These are phyloP conservation scores for Colletotrichum echinochloae DNA, from an alignment of 2,329 filamentous ascomycete genomes.

Conservation along the genomic window DNA sequence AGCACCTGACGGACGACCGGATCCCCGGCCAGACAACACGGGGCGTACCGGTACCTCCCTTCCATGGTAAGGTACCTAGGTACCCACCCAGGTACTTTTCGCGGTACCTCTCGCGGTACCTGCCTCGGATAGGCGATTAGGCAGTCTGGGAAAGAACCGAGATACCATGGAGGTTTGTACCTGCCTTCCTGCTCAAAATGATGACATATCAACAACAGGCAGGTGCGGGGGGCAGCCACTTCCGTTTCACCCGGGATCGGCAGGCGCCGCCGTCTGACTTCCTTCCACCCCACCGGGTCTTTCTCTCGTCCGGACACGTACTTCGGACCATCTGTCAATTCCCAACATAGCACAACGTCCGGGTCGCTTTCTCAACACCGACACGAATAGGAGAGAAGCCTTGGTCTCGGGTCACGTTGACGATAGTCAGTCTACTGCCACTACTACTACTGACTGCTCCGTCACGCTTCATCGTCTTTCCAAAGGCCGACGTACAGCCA, in stretches of 20 bases:
- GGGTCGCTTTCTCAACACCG: not conserved
- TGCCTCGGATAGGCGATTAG: too few relatives aligned
- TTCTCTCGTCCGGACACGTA: not conserved
- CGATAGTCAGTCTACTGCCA: not conserved
- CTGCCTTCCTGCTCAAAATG: not conserved
- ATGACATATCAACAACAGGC: not conserved
- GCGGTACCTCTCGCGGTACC: too few relatives aligned
- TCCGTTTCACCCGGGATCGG: not conserved
- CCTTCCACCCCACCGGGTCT: slow-evolving; percentile 37
- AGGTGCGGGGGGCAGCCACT: slow-evolving; percentile 12
- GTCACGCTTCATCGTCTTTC: not conserved
- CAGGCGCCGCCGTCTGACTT: not conserved
- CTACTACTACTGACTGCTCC: not conserved
- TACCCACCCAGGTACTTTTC: too few relatives aligned
- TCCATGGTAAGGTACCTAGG: too few relatives aligned
- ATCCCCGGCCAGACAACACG: too few relatives aligned
- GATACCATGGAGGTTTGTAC: not conserved
- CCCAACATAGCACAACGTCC: not conserved
- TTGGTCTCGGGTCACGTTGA: not conserved
- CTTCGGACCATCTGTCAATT: not conserved
- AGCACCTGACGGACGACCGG: too few relatives aligned
- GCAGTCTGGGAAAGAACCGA: too few relatives aligned
- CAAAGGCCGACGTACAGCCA: not conserved
- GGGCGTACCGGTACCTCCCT: too few relatives aligned
- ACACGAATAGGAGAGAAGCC: not conserved